Evolutionary conservation across 352 stramenopile genomes (phyloP).

Genomic region (Globisporangium iwayamae): DNA sequence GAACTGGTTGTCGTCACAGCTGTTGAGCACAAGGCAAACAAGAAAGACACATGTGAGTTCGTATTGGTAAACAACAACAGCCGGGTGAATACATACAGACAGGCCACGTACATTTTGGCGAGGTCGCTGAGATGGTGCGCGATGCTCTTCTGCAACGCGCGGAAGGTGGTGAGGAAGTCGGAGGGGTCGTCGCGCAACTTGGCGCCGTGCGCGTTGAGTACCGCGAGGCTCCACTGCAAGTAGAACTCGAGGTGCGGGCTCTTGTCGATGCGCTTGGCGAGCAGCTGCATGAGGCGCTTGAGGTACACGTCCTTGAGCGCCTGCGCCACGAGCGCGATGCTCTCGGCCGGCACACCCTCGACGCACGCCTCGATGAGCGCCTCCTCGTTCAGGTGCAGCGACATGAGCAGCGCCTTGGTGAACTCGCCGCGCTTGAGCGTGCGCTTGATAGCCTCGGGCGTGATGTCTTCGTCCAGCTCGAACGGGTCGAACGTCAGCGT

Average conservation of each 20-base stretch:
- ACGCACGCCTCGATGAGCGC: slow-evolving; percentile 90
- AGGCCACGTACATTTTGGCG: slow-evolving; percentile 66
- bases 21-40: slow-evolving; percentile 20
- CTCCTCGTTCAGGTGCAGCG: slow-evolving; percentile 96
- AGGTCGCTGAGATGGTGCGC: slow-evolving; percentile 80
- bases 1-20: slow-evolving; percentile 89
- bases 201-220: slow-evolving; percentile 93
- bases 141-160: slow-evolving; percentile 86
- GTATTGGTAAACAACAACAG: slow-evolving; percentile 3
- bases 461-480: slow-evolving; percentile 97
- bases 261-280: slow-evolving; percentile 90
- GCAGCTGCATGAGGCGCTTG: slow-evolving; percentile 88
- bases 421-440: slow-evolving; percentile 90
- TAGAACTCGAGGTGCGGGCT: slow-evolving; percentile 98
- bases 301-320: slow-evolving; percentile 91
- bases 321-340: slow-evolving; percentile 89
- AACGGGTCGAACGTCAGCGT: slow-evolving; percentile 98
- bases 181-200: slow-evolving; percentile 75
- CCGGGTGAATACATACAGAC: too few species aligned
- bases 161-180: slow-evolving; percentile 78
- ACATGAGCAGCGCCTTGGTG: slow-evolving; percentile 93
- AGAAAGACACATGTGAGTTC: slow-evolving; percentile 10
- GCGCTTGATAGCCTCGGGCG: slow-evolving; percentile 88
- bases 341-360: slow-evolving; percentile 87
- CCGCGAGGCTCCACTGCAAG: slow-evolving; percentile 92